Percentiles rank a stretch among this genome's conserved stretches.
These are phyloP conservation scores for Salix udensis DNA, from an alignment of 345 rosid genomes.

Conservation along the genomic window DNA sequence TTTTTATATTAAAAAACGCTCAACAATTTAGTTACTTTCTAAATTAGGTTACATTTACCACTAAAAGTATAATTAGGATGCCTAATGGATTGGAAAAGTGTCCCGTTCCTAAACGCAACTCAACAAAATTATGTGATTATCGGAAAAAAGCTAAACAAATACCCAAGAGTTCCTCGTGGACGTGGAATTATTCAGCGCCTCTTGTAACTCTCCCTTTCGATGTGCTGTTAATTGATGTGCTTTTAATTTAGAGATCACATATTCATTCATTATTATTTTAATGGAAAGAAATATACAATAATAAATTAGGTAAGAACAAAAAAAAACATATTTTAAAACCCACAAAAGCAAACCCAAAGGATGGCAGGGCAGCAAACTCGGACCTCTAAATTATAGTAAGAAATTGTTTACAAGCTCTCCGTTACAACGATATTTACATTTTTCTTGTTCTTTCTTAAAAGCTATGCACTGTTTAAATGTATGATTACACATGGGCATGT, in stretches of 20 bases:
- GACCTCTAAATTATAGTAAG: neutral
- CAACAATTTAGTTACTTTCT: neutral
- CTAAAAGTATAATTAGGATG: neutral
- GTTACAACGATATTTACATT: conserved; percentile 10
- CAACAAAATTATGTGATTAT: neutral
- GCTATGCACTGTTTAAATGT: neutral
- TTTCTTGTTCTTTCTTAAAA: neutral
- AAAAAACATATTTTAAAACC: neutral
- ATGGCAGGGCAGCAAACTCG: neutral
- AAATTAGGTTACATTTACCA: neutral
- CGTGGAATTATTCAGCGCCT: neutral
- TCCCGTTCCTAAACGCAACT: neutral
- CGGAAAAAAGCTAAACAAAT: neutral
- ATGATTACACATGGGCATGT: conserved; percentile 24
- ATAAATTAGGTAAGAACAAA: neutral
- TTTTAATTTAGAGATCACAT: neutral
- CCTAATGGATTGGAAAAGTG: neutral
- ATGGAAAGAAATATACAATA: neutral
- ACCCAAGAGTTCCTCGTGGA: conserved; percentile 5
- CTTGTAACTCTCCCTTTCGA: neutral
- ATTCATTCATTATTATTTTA: neutral
- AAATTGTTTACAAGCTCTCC: neutral
- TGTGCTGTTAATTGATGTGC: neutral
- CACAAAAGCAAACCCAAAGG: neutral
- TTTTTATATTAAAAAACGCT: no score